Evolutionary conservation across 176 grass and related monocot species (phyloP).

Genomic region (Stipa capillata): DNA sequence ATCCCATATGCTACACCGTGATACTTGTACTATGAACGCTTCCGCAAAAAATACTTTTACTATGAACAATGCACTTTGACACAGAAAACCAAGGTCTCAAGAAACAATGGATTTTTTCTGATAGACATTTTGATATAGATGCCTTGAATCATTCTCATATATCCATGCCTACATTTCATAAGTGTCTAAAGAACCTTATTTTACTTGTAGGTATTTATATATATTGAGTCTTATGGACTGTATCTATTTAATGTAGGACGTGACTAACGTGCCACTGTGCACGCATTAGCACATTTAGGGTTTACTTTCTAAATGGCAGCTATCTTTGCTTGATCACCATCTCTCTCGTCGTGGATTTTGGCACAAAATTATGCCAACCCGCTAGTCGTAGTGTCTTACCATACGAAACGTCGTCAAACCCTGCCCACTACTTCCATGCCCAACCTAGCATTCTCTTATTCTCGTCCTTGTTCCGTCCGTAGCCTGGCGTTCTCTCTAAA

Average conservation of each 20-base stretch:
- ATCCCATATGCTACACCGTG: not conserved
- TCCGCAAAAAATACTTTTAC: no score
- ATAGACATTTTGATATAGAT: not conserved
- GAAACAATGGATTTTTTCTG: not conserved
- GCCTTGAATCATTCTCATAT: not conserved
- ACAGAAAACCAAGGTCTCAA: not conserved
- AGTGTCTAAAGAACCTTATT: not conserved
- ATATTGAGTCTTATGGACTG: not conserved
- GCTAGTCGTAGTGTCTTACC: not conserved
- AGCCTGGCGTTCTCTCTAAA: not conserved
- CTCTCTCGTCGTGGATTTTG: no score
- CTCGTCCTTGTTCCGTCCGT: no score
- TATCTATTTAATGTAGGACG: not conserved
- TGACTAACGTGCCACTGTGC: no score
- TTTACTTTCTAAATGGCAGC: no score
- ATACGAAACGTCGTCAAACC: not conserved
- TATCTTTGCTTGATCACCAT: no score
- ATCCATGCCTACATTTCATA: not conserved
- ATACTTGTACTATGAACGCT: no score
- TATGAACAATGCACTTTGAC: no score
- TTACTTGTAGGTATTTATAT: not conserved
- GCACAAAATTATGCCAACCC: not conserved
- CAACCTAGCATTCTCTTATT: not conserved
- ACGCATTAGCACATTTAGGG: no score
- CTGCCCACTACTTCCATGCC: not conserved